A percentile compares a stretch with the other conserved stretches of the same genome.
phyloP scores from a whole-genome alignment of 2,329 filamentous ascomycete genomes.

The Fusarium sp. region DNA sequence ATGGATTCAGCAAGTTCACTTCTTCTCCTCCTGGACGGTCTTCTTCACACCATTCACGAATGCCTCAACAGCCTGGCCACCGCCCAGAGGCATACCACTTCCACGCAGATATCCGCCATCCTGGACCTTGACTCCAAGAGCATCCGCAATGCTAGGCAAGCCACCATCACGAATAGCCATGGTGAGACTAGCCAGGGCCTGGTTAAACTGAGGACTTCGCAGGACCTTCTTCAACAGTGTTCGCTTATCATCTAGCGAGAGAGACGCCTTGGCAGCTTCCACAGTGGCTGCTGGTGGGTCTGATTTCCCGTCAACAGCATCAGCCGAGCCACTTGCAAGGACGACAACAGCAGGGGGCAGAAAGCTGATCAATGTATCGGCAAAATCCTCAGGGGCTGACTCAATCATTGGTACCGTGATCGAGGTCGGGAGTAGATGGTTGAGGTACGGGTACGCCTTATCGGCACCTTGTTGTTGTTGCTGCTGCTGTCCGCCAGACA shows the following conservation, averaged over 20 bases:
- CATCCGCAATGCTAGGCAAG: slow-evolving; percentile 88
- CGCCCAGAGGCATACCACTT: slow-evolving; percentile 85
- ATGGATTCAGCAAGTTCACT: slow-evolving; percentile 7
- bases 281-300: slow-evolving; percentile 77
- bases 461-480: slow-evolving; percentile 55
- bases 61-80: slow-evolving; percentile 87
- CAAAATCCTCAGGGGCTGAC: slow-evolving; percentile 69
- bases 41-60: slow-evolving; percentile 92
- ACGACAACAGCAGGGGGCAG: slow-evolving; percentile 84
- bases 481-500: slow-evolving; percentile 52
- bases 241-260: slow-evolving; percentile 83
- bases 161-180: slow-evolving; percentile 91
- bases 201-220: slow-evolving; percentile 89
- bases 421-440: slow-evolving; percentile 83
- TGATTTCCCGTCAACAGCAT: slow-evolving; percentile 66
- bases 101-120: slow-evolving; percentile 86
- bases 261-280: slow-evolving; percentile 78
- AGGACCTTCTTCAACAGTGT: slow-evolving; percentile 83
- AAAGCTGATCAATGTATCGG: slow-evolving; percentile 81
- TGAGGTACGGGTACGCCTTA: slow-evolving; percentile 83
- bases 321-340: slow-evolving; percentile 74
- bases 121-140: slow-evolving; percentile 81
- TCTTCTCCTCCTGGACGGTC: slow-evolving; percentile 72
- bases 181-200: slow-evolving; percentile 86
- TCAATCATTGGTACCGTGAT: slow-evolving; percentile 84